Evolutionary conservation across 331 rosid species (phyloP), one percentile per base, ranked within the genome.

Genomic region (Spiraea crenata): DNA sequence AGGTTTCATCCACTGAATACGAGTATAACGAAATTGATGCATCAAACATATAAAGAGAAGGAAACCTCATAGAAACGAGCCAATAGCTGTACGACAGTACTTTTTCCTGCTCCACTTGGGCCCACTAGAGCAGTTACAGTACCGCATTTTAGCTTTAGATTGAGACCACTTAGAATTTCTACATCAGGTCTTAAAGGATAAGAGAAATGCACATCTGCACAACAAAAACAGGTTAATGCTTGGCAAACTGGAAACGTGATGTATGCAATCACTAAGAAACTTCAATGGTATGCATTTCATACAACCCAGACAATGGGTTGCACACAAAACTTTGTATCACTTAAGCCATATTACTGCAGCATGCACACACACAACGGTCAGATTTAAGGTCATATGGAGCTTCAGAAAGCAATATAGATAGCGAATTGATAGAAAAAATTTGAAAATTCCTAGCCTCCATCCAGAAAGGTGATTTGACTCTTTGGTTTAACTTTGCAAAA

Each of bases 41-140:
- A 49, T 58, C 40, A 47, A 81, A 70, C 49, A 70, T 69, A 13
- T 60, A 56, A 65, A 57, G 49, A 69, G 56, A 39, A 61, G 49
- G 50, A 19, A 73, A 95, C 99, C 99, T 95, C 99, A 76, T 95
- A 95, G 77, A 91, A 95, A 19, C 97, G 95, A 62, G 99, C 82
- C 90, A 95, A 78, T 55, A 95, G 82, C 81, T 95, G 99, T 34
- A 93, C 99, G 76, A 93, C 71, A 39, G 97, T 93, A 85, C 99
- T 93, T 77, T 91, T 93, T 7, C 99, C 99, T 4, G 97, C 91
- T 70, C 99, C 96, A 41, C 99, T 93, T 57, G 92, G 42, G 59
- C 99, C 99, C 31, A 93, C 96, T 52, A 93, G 74, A 55, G 99
- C 97, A 74, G 97, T 93, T 78, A 91, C 60, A 67, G 97, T 86